phyloP scores from a whole-genome alignment of 176 grass and related monocot genomes.

The Musa acuminata region DNA sequence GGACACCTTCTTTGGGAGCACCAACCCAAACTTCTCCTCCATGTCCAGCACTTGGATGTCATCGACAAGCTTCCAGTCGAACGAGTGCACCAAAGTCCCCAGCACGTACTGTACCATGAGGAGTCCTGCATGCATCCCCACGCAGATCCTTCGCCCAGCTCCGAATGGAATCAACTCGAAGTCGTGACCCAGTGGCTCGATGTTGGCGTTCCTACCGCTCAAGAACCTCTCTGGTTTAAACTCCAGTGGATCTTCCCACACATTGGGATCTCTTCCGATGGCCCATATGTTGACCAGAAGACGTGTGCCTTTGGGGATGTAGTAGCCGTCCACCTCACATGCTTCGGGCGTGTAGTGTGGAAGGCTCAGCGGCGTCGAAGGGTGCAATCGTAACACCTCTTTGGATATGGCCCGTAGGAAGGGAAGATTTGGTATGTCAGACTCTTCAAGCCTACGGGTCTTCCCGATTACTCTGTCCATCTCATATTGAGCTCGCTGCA shows the following conservation, averaged over 20 bases:
- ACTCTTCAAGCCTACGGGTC: conserved; percentile 15
- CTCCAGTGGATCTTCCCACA: conserved; percentile 24
- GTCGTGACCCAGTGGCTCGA: not conserved
- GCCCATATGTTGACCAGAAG: conserved; percentile 33
- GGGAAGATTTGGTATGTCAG: conserved; percentile 22
- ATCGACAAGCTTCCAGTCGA: not conserved
- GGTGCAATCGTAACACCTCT: conserved; percentile 27
- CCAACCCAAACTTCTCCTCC: not conserved
- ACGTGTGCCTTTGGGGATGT: conserved; percentile 14
- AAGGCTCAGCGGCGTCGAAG: conserved; percentile 23
- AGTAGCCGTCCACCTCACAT: conserved; percentile 11
- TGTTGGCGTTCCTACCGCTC: not conserved
- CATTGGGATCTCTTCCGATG: conserved; percentile 17
- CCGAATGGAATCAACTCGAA: conserved; percentile 21
- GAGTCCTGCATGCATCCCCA: not conserved
- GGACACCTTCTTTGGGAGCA: not conserved
- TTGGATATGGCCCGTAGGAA: conserved; percentile 26
- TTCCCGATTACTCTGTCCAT: conserved; percentile 18
- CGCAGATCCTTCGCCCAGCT: conserved; percentile 5
- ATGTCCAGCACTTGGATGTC: not conserved
- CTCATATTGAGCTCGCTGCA: conserved; percentile 12
- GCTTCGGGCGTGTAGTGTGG: conserved; percentile 6
- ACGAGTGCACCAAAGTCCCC: not conserved
- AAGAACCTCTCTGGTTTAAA: conserved; percentile 20
- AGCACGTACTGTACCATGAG: conserved; percentile 11